These are phyloP conservation scores for Tulasnella sp. DNA, from an alignment of 768 basidiomycete genomes.

Conservation along the genomic window DNA sequence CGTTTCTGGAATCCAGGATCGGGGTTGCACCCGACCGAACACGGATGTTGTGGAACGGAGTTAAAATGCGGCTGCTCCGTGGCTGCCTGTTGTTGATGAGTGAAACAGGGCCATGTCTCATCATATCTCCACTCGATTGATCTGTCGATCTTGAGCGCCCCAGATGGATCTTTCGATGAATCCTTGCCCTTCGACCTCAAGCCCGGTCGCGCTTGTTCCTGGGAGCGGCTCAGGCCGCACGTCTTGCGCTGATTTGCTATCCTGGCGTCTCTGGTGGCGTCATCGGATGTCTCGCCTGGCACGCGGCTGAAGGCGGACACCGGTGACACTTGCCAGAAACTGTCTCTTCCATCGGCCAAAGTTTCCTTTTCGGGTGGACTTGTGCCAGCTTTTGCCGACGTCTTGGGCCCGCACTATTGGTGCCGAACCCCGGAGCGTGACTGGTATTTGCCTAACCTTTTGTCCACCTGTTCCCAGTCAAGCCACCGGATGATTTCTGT, in stretches of 20 bases:
- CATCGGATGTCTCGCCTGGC: background rate
- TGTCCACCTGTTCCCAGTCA: background rate
- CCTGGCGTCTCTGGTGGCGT: background rate
- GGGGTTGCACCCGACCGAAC: background rate
- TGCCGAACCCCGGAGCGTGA: background rate
- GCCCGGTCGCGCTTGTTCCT: background rate
- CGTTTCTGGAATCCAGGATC: no score
- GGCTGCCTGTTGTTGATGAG: background rate
- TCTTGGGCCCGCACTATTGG: background rate
- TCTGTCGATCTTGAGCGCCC: background rate
- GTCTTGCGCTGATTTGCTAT: background rate
- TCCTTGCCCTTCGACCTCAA: background rate
- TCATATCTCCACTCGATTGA: background rate
- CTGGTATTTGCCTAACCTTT: background rate
- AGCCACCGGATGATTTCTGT: background rate
- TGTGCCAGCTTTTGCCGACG: background rate
- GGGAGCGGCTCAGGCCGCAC: background rate
- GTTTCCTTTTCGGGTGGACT: background rate
- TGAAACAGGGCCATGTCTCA: constrained; percentile 6
- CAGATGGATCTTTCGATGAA: constrained; percentile 6
- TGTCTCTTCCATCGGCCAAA: background rate
- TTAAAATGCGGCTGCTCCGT: background rate
- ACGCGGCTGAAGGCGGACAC: background rate
- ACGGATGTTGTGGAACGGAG: background rate
- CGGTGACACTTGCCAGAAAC: background rate